Evolutionary conservation across 371 early-diverging fungal genomes (phyloP).

Genomic region (Mucor irregularis): DNA sequence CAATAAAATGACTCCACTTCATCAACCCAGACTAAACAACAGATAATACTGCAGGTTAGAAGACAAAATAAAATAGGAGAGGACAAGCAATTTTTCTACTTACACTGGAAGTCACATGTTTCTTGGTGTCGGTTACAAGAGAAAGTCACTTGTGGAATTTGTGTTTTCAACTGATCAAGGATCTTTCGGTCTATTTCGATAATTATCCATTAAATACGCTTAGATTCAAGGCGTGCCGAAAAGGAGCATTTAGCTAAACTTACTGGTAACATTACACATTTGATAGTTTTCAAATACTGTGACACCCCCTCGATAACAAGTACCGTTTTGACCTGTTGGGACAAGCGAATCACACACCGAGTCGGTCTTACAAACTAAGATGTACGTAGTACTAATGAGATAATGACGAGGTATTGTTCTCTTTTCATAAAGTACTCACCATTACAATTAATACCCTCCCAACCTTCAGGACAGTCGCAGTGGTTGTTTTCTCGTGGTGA

Average conservation of each 20-base stretch:
- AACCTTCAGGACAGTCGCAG: slow-evolving; percentile 85
- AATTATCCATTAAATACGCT: too few species aligned
- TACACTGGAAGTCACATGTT: slow-evolving; percentile 72
- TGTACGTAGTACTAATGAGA: not conserved
- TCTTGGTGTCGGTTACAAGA: slow-evolving; percentile 55
- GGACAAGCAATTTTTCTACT: too few species aligned
- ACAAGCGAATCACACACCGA: slow-evolving; percentile 75
- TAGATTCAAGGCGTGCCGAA: too few species aligned
- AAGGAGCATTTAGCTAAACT: too few species aligned
- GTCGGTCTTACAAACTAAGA: slow-evolving; percentile 81
- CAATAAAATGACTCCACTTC: slow-evolving; percentile 80
- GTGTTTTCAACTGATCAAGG: slow-evolving; percentile 59
- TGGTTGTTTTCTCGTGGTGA: slow-evolving; percentile 56
- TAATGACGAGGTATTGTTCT: not conserved
- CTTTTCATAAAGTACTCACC: slow-evolving; percentile 55
- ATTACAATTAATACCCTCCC: slow-evolving; percentile 92
- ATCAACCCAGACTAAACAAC: slow-evolving; percentile 69
- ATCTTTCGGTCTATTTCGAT: slow-evolving; percentile 67
- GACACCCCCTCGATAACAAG: slow-evolving; percentile 81
- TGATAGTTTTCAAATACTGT: slow-evolving; percentile 80
- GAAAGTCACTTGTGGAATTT: slow-evolving; percentile 73
- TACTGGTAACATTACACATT: slow-evolving; percentile 90
- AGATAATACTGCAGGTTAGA: too few species aligned
- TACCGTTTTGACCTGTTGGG: slow-evolving; percentile 76
- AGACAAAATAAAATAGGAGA: too few species aligned